phyloP scores from a whole-genome alignment of 768 basidiomycete genomes.

The Rhizopogon salebrosus region DNA sequence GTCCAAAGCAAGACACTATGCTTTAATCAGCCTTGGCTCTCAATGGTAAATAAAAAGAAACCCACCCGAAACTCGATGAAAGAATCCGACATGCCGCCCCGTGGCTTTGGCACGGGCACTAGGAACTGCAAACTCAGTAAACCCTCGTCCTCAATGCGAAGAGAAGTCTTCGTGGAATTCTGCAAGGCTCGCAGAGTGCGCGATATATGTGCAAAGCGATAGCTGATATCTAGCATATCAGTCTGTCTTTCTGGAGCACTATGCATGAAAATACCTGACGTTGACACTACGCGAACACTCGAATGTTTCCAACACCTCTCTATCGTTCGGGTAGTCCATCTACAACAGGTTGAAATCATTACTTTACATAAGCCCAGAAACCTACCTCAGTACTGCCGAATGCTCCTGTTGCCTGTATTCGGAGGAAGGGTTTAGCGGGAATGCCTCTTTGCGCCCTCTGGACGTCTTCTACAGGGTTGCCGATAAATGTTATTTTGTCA shows the following conservation, averaged over 20 bases:
- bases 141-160: constrained; percentile 81
- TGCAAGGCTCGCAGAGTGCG: constrained; percentile 72
- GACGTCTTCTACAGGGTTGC: constrained; percentile 50
- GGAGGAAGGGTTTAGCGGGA: constrained; percentile 57
- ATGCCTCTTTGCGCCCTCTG: constrained; percentile 14
- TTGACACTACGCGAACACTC: constrained; percentile 65
- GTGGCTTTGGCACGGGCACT: constrained; percentile 52
- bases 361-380: background rate
- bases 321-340: constrained; percentile 96
- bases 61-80: constrained; percentile 89
- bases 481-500: constrained; percentile 78
- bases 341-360: constrained; percentile 22
- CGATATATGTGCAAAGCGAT: constrained; percentile 74
- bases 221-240: constrained; percentile 40
- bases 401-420: constrained; percentile 75
- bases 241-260: background rate
- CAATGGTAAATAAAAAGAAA: constrained; percentile 4
- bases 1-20: constrained; percentile 27
- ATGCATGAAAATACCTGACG: constrained; percentile 52
- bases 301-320: constrained; percentile 86
- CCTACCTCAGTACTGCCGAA: constrained; percentile 83
- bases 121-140: constrained; percentile 86
- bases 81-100: constrained; percentile 44
- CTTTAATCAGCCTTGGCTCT: constrained; percentile 8
- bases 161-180: constrained; percentile 80